Evolutionary conservation across 768 basidiomycete species (phyloP).

Genomic region (Ramaria sp.): DNA sequence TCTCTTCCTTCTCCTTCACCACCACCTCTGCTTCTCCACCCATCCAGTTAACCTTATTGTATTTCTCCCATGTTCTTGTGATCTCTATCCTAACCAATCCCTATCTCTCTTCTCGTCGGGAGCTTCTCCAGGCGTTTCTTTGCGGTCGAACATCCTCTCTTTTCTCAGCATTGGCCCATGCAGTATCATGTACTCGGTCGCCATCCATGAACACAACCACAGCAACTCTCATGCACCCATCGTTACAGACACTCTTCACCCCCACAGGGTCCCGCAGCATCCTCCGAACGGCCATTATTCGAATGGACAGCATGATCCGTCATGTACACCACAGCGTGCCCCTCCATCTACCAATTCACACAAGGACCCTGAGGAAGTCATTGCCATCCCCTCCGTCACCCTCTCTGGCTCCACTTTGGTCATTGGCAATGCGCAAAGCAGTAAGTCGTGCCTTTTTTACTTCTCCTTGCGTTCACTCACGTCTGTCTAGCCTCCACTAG

Average conservation of each 20-base stretch:
- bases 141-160: background rate
- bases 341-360: conserved; percentile 15
- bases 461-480: conserved; percentile 9
- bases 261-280: conserved; percentile 12
- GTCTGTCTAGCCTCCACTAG: conserved; percentile 58
- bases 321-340: conserved; percentile 10
- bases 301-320: conserved; percentile 16
- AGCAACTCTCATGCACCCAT: conserved; percentile 18
- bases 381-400: conserved; percentile 67
- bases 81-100: background rate
- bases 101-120: background rate
- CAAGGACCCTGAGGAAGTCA: conserved; percentile 56
- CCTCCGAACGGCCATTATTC: conserved; percentile 6
- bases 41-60: conserved; percentile 17
- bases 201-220: conserved; percentile 33
- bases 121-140: background rate
- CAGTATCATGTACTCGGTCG: conserved; percentile 45
- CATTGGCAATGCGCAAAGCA: conserved; percentile 61
- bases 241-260: conserved; percentile 16
- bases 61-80: conserved; percentile 16
- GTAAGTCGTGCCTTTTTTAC: conserved; percentile 32
- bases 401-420: conserved; percentile 58
- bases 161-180: conserved; percentile 19
- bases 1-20: conserved; percentile 13
- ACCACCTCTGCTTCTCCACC: conserved; percentile 11